Evolutionary conservation across 208 protist species (phyloP), one percentile per base, ranked within the genome.

Genomic region (Wallacemonas collosoma): DNA sequence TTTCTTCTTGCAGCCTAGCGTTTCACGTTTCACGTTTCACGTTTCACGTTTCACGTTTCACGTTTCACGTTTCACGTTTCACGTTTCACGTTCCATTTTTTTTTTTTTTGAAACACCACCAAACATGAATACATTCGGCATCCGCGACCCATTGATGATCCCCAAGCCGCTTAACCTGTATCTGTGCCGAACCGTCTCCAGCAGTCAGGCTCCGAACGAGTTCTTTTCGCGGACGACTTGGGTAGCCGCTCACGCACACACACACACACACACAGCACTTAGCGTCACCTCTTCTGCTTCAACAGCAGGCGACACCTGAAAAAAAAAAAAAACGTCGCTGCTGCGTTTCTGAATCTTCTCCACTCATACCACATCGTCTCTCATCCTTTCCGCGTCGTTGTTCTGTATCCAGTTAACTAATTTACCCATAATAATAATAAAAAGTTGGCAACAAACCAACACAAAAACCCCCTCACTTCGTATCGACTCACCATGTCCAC

Each of bases 401-500:
- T 50, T 50, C 12, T 50, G 45, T 26, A 26, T 26, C 26, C 26
- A 26, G 0, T 26, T 26, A 26, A 26, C 26, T 26, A 26, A 26
- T 26, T 26, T 26, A 26, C 26, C 26, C 26, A 26, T 26, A 26
- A 0, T 26, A 26, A 26, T 26, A 26, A 50, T 50, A 50, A 50
- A 50, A 50, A 50, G 45, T 12, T 50, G 12, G 8, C 45, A 50
- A 14, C 45, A 50, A 50, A 50, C 26, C 26, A 50, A 50, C 45
- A 50, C 6, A 6, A 50, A 50, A 50, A 50, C 0, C 6, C 45
- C 45, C 45, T 50, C 6, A 50, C 45, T 9, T 38, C 35, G 5
- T 26, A 62, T 38, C 56, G 8, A 41, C 26, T 51, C 65, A 60
- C 35, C 67, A 81, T 81, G 67, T 71, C 76, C 54, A 77, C 58